Evolutionary conservation across 306 rosid species (phyloP), one percentile per base, ranked within the genome.

Genomic region (Vicia villosa): DNA sequence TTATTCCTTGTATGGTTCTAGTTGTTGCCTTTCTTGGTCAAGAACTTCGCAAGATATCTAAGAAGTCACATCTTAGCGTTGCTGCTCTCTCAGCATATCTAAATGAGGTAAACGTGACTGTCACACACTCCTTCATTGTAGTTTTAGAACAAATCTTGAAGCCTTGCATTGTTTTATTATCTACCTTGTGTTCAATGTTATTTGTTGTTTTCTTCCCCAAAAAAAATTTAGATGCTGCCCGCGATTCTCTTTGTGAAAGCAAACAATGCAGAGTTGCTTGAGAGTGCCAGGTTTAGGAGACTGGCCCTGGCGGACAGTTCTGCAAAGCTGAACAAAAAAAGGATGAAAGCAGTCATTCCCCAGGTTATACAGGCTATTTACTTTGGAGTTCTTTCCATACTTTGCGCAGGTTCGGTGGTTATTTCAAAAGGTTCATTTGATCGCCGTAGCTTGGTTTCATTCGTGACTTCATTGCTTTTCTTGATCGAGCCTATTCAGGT

Each of bases 401-500:
- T 92, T 70, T 86, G 83, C 14, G 80, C 77, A 72, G 83, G 87
- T 66, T 84, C 92, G 5, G 52, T 88, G 70, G 69, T 87, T 80
- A 77, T 92, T 82, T 87, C 86, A 74, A 79, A 85, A 37, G 79
- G 91, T 59, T 82, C 89, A 58, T 77, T 84, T 10, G 76, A 84
- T 26, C 71, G 85, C 74, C 28, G 66, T 58, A 74, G 84, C 87
- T 75, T 89, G 69, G 81, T 86, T 77, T 86, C 96, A 19, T 92
- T 89, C 7, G 50, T 88, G 74, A 86, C 96, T 5, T 88, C 98
- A 3, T 73, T 86, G 86, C 77, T 88, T 70, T 92, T 92, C 77
- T 61, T 88, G 71, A 76, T 89, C 50, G 91, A 86, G 78, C 98
- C 98, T 49, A 85, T 90, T 67, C 96, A 92, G 96, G 98, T 92